Base-by-base conservation (phyloP, 495 filamentous ascomycete genomes). In the Neurospora terricola region DNA sequence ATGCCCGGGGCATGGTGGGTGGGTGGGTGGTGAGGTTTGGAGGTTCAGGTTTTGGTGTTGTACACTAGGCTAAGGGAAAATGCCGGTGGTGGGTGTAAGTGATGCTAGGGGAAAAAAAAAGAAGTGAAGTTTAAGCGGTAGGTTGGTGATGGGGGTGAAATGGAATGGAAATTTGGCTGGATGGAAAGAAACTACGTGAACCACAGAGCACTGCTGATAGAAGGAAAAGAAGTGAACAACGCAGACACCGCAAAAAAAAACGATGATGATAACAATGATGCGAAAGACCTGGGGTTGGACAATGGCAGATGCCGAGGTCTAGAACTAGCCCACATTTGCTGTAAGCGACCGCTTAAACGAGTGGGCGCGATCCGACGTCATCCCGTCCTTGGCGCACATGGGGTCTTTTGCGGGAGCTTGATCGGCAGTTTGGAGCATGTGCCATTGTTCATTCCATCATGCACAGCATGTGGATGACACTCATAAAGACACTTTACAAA, bases 1-100 rank as follows among this genome's bases (percentile, higher is more conserved):
- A 75, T 70, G 75, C 72, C 38, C 70, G 70, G 16, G 72, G 72
- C 87, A 74, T 80, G 79, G 75, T 69, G 43, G 7, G 36, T 45
- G 71, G 3, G 59, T 42, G 5, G 10, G 18, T 39, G 23, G 5
- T n/a, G 18, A 10, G 23, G 2, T 48, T 10, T 45, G 14, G 43
- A 34, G 30, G 30, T 34, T 30, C 4, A 23, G n/a, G 43, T 18
- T n/a, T 45, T 45, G 42, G 40, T 16, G 39, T 43, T 43, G 40
- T 8, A n/a, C 16, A n/a, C 16, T 43, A 9, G 16, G 7, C 6
- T n/a, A 48, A 11, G n/a, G 45, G 45, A 11, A 12, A 12, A 23
- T 34, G 30, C 30, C 30, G 30, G 30, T 54, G 48, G 48, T 30
- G 11, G 6, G 12, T 62, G 48, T 62, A 34, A 34, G 54, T 59